Percentiles rank a stretch among this genome's conserved stretches.
Evolutionary conservation across 2,329 filamentous ascomycete genomes (phyloP).

Genomic region (Trichoderma sp.): DNA sequence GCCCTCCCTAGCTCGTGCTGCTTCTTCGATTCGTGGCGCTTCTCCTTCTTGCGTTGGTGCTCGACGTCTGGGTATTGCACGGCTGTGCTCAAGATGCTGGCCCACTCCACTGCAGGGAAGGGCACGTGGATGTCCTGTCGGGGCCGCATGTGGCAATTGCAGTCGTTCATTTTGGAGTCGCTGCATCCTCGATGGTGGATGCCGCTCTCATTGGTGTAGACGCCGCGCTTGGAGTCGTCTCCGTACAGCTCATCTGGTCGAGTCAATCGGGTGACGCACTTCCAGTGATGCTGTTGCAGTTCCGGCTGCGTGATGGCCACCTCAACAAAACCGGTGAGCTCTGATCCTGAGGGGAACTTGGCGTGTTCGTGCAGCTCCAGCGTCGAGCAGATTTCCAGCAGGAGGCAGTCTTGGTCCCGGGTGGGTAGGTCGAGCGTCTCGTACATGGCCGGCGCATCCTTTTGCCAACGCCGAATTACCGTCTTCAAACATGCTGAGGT

Average conservation of each 20-base stretch:
- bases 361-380: slow-evolving; percentile 58
- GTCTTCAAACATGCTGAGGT: slow-evolving; percentile 56
- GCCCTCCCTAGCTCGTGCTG: slow-evolving; percentile 33
- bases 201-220: slow-evolving; percentile 51
- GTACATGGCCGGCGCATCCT: slow-evolving; percentile 56
- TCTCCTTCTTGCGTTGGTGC: slow-evolving; percentile 39
- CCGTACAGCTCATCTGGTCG: slow-evolving; percentile 55
- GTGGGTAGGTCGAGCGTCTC: slow-evolving; percentile 49
- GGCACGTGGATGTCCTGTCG: slow-evolving; percentile 54
- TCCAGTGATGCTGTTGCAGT: slow-evolving; percentile 58
- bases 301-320: slow-evolving; percentile 54
- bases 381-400: slow-evolving; percentile 62
- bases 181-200: slow-evolving; percentile 55
- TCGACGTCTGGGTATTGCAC: slow-evolving; percentile 51
- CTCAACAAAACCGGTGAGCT: slow-evolving; percentile 59
- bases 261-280: slow-evolving; percentile 57
- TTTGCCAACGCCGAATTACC: slow-evolving; percentile 55
- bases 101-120: slow-evolving; percentile 58
- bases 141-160: slow-evolving; percentile 50
- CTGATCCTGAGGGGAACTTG: slow-evolving; percentile 58
- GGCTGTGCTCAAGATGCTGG: slow-evolving; percentile 56
- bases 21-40: slow-evolving; percentile 38
- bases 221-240: slow-evolving; percentile 43
- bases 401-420: slow-evolving; percentile 52
- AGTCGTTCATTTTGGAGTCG: slow-evolving; percentile 43